Evolutionary conservation across 2,329 filamentous ascomycete species (phyloP).

Genomic region (Tolypocladium ovalisporum): DNA sequence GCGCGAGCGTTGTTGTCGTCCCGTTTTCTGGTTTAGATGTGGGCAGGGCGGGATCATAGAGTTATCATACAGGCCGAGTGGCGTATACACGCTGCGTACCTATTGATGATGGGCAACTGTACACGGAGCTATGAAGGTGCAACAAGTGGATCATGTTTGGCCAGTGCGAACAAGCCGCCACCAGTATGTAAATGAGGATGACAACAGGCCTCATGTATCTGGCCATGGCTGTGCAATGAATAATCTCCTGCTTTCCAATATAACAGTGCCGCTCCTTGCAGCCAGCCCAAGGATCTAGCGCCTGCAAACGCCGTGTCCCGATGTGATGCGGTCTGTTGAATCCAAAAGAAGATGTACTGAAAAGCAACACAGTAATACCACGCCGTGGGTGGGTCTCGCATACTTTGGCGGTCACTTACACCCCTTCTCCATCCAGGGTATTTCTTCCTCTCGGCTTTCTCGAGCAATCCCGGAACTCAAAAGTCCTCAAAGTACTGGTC

Average conservation of each 20-base stretch:
- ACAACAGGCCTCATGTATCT: neutral
- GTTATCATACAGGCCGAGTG: neutral
- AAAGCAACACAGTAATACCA: neutral
- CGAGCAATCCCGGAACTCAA: conserved; percentile 25
- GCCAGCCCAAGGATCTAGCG: neutral
- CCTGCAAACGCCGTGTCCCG: neutral
- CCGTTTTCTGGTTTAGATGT: neutral
- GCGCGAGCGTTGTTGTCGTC: neutral
- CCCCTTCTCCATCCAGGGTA: neutral
- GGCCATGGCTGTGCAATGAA: neutral
- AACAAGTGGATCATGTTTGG: neutral
- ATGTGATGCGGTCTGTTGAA: neutral
- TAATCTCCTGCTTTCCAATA: neutral
- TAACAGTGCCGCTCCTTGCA: neutral
- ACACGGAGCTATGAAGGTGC: neutral
- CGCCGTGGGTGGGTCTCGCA: neutral
- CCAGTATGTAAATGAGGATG: neutral
- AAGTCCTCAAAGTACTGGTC: conserved; percentile 65
- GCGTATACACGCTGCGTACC: neutral
- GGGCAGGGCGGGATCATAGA: neutral
- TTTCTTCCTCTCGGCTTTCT: neutral
- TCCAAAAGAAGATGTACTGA: neutral
- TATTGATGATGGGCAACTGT: neutral
- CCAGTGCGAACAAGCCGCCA: neutral
- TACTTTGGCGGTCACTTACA: neutral